Percentiles rank a stretch among this genome's conserved stretches.
These are phyloP conservation scores for Globisporangium nodosum DNA, from an alignment of 352 stramenopile genomes.

Conservation along the genomic window DNA sequence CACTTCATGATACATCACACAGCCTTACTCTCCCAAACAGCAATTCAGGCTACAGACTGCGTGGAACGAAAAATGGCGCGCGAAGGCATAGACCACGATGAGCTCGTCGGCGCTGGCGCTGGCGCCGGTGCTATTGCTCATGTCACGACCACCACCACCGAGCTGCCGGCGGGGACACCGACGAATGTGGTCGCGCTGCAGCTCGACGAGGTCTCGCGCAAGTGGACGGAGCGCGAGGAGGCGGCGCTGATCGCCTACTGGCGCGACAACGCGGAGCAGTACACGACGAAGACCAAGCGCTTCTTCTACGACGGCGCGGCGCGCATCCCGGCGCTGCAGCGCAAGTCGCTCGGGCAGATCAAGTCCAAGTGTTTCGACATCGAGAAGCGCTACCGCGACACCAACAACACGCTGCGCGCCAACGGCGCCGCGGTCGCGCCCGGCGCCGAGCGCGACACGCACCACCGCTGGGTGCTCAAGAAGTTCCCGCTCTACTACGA, in stretches of 20 bases:
- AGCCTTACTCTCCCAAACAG: no score
- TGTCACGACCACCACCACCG: no score
- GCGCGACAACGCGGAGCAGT: conserved; percentile 13
- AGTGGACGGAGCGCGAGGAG: conserved; percentile 14
- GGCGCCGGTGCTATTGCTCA: no score
- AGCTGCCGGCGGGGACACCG: background rate
- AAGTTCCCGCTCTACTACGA: conserved; percentile 19
- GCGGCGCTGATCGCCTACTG: conserved; percentile 13
- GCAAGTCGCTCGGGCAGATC: conserved; percentile 14
- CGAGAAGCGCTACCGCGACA: conserved; percentile 17
- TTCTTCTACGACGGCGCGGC: conserved; percentile 14
- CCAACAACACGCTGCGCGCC: conserved; percentile 5
- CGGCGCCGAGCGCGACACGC: background rate
- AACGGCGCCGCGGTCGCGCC: background rate
- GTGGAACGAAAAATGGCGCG: no score
- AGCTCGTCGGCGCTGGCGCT: no score
- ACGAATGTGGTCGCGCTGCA: background rate
- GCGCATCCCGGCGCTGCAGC: conserved; percentile 9
- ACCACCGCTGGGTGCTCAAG: conserved; percentile 7
- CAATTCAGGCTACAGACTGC: no score
- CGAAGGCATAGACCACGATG: no score
- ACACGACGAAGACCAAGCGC: conserved; percentile 13
- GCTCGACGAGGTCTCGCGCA: conserved; percentile 10
- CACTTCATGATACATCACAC: no score
- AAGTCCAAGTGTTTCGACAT: conserved; percentile 19